Evolutionary conservation across 331 rosid species (phyloP).

Genomic region (Malus hybrid): DNA sequence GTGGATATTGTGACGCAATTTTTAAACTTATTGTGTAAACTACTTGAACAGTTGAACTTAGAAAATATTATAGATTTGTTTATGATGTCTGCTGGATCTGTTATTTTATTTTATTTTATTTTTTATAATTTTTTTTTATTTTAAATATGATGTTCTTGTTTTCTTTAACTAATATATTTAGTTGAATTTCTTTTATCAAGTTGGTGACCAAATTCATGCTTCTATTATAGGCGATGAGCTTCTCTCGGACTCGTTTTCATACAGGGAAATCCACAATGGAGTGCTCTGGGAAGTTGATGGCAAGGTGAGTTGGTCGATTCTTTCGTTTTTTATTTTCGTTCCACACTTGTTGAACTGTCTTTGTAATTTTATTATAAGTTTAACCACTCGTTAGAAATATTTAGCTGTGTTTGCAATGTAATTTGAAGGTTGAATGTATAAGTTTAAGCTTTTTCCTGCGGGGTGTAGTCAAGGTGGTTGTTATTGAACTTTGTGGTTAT

Average conservation of each 20-base stretch:
- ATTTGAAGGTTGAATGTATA: not conserved
- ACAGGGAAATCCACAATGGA: conserved; percentile 66
- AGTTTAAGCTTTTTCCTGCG: not conserved
- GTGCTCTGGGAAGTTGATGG: conserved; percentile 85
- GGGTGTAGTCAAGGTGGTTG: not conserved
- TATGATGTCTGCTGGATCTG: not conserved
- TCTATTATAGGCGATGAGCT: conserved; percentile 69
- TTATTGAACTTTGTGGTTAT: not conserved
- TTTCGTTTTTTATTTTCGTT: not conserved
- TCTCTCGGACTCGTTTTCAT: conserved; percentile 72
- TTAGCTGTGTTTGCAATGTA: not conserved
- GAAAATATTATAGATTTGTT: not conserved
- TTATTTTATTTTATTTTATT: too few species aligned
- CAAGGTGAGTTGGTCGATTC: conserved; percentile 41
- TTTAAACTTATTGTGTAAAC: not conserved
- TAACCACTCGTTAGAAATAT: too few species aligned
- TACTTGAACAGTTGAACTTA: not conserved
- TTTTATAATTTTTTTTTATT: too few species aligned
- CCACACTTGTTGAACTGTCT: not conserved
- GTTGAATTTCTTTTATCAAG: not conserved
- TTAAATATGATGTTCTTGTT: not conserved
- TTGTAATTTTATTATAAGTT: too few species aligned
- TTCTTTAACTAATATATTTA: not conserved
- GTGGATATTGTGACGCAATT: not conserved
- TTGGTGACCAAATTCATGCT: not conserved